Conservation (phyloP, 2,329 filamentous ascomycete species). For the Arthrobotrys conoides region DNA sequence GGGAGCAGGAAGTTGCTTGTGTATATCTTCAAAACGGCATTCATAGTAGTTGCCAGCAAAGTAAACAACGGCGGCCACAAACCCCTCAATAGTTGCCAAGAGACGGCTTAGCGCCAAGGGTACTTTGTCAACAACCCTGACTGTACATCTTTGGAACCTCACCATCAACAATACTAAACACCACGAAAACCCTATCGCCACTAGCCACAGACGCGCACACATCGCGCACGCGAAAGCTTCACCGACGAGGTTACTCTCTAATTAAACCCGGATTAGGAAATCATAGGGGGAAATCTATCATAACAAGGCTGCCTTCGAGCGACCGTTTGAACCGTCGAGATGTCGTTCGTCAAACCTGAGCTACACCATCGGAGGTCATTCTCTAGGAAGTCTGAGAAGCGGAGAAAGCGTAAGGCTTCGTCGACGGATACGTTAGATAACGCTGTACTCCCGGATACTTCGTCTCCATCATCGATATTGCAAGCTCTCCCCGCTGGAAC, state of each 20-base stretch:
- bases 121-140: constrained; percentile 49
- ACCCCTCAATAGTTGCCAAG: not conserved
- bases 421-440: constrained; percentile 17
- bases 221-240: constrained; percentile 57
- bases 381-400: constrained; percentile 29
- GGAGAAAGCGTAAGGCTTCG: constrained; percentile 39
- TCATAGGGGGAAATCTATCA: constrained; percentile 32
- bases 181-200: constrained; percentile 49
- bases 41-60: not conserved
- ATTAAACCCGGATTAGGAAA: constrained; percentile 55
- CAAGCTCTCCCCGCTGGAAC: constrained; percentile 21
- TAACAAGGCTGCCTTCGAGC: constrained; percentile 12
- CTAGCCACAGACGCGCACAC: constrained; percentile 51
- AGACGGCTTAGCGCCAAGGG: constrained; percentile 30
- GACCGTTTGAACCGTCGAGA: constrained; percentile 7
- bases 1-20: no score
- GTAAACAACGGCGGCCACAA: constrained; percentile 22
- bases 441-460: constrained; percentile 20
- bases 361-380: constrained; percentile 58
- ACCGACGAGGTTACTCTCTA: constrained; percentile 17
- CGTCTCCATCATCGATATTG: constrained; percentile 34
- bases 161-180: constrained; percentile 32
- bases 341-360: constrained; percentile 57
- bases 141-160: constrained; percentile 43
- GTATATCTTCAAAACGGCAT: not conserved